phyloP scores from a whole-genome alignment of 1,284 basidiomycete species.

The Caloboletus firmus region DNA sequence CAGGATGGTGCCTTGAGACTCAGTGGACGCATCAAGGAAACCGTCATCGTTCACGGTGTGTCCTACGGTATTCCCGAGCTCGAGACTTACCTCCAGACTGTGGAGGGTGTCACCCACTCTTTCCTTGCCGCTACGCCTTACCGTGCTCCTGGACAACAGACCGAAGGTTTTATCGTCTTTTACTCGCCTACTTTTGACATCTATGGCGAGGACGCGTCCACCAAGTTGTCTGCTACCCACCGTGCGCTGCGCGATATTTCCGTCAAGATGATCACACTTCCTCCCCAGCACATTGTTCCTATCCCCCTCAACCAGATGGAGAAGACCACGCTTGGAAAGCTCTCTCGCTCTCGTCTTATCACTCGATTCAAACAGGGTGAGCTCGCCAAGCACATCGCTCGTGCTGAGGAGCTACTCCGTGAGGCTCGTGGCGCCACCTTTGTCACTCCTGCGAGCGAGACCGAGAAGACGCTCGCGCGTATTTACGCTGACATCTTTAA shows the following conservation, averaged over 20 bases:
- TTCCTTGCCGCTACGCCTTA: constrained; percentile 35
- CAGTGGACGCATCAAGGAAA: constrained; percentile 42
- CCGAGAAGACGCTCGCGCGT: constrained; percentile 19
- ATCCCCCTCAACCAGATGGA: constrained; percentile 27
- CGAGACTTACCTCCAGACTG: constrained; percentile 39
- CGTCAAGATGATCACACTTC: constrained; percentile 29
- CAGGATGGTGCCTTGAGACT: constrained; percentile 36
- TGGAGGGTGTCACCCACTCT: constrained; percentile 36
- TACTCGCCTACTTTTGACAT: constrained; percentile 27
- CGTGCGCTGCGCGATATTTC: constrained; percentile 22
- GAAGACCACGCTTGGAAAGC: constrained; percentile 29
- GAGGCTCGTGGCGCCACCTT: constrained; percentile 23
- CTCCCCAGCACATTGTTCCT: constrained; percentile 24
- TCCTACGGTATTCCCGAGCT: constrained; percentile 40
- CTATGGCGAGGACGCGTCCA: constrained; percentile 17
- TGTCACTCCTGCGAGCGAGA: constrained; percentile 16
- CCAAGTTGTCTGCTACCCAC: constrained; percentile 18
- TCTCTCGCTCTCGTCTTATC: constrained; percentile 24
- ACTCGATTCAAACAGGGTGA: constrained; percentile 23
- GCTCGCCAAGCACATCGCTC: constrained; percentile 20
- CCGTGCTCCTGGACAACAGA: constrained; percentile 26
- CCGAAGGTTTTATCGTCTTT: constrained; percentile 27
- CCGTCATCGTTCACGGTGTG: constrained; percentile 43
- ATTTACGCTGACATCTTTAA: constrained; percentile 29
- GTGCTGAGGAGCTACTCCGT: constrained; percentile 21